Evolutionary conservation across 371 early-diverging fungal species (phyloP), one percentile per base, ranked within the genome.

Genomic region (Lichtheimia ornata): DNA sequence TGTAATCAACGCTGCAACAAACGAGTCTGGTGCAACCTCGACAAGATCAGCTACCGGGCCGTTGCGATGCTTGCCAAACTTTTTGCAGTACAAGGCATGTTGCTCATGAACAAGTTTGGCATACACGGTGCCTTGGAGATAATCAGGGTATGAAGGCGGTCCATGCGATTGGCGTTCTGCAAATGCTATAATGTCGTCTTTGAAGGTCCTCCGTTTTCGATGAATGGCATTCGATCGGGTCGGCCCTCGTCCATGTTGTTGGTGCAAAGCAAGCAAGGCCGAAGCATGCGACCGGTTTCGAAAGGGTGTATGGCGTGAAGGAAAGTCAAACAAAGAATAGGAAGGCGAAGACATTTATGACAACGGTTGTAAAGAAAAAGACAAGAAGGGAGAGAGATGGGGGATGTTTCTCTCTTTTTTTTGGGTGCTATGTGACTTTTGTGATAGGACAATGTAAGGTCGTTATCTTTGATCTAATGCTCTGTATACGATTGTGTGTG

Each of bases 71-170:
- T 61, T 52, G 41, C 42, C 20, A 14, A 62, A 54, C 17, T 64
- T 62, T 20, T 50, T 44, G 18, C 53, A 43, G 24, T 58, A 67
- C 7, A 53, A 35, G 9, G 71, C 57, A 57, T 71, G 74, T 55
- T 79, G 80, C 41, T 72, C 71, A 15, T 61, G 41, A 0, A 69
- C 70, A 7, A 79, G 56, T 0, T 47, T 53, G 13, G 74, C 74
- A 66, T 76, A 79, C 22, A 56, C 54, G 1, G 74, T 72, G 17
- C 62, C 63, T n/a, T 73, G 62, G 1, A 79, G 59, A 53, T 79
- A 79, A 45, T 63, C 53, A 20, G 80, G 80, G 61, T 66, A 72
- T 50, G 57, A 63, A 18, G 75, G 75, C 5, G 70, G 69, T 43
- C 58, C 58, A 14, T 50, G 49, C 13, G 57, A 6, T 43, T 58